phyloP scores from a whole-genome alignment of 2,329 filamentous ascomycete genomes.

The Stemphylium vesicarium region DNA sequence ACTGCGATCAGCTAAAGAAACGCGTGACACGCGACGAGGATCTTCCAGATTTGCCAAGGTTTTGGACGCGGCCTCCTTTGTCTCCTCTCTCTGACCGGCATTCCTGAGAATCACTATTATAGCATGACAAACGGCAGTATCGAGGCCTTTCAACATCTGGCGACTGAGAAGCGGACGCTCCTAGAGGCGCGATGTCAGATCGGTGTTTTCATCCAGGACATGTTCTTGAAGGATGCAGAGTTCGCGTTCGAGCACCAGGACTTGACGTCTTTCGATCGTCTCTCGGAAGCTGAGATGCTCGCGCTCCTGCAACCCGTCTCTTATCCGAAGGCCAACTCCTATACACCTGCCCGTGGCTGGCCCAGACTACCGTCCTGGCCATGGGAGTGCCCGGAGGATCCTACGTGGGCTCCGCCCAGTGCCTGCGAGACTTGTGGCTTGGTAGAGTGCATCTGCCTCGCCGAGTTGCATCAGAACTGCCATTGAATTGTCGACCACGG shows the following conservation, averaged over 20 bases:
- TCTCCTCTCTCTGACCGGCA: background rate
- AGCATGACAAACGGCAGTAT: conserved; percentile 1
- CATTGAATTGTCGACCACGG: background rate
- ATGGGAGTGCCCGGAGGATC: background rate
- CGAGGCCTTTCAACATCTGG: background rate
- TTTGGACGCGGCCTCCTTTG: conserved; percentile 2
- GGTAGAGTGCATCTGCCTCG: background rate
- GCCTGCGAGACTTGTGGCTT: conserved; percentile 1
- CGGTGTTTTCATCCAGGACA: background rate
- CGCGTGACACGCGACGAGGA: background rate
- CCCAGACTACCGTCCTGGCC: conserved; percentile 1
- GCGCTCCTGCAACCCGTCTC: background rate
- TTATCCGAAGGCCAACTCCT: conserved; percentile 10
- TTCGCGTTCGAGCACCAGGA: conserved; percentile 4
- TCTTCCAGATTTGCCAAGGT: background rate
- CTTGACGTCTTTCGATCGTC: background rate
- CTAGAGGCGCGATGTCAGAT: background rate
- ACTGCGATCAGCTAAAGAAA: background rate
- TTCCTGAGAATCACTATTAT: background rate
- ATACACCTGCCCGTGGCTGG: conserved; percentile 4
- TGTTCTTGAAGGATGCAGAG: background rate
- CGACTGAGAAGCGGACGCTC: background rate
- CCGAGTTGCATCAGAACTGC: background rate
- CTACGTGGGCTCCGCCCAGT: conserved; percentile 4
- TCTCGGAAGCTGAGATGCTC: conserved; percentile 1